phyloP scores from a whole-genome alignment of 31 red algal genomes.

The Odonthalia washingtoniensis region DNA sequence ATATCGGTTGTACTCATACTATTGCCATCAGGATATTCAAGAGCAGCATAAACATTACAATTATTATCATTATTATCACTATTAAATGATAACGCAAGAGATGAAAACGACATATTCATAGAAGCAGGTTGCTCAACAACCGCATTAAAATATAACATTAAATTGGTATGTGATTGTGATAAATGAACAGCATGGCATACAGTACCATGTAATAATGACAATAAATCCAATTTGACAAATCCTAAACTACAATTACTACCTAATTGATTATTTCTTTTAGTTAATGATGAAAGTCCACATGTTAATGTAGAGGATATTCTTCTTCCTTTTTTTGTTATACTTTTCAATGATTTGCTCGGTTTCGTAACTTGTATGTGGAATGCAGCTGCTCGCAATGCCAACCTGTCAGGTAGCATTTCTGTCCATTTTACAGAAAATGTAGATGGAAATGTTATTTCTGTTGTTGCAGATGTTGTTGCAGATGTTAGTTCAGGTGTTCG shows the following conservation, averaged over 20 bases:
- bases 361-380: constrained; percentile 8
- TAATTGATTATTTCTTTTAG: too few relatives aligned
- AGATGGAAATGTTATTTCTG: constrained; percentile 41
- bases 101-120: constrained; percentile 33
- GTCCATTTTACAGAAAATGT: constrained; percentile 44
- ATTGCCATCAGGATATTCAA: not conserved
- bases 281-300: too few relatives aligned
- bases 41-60: not conserved
- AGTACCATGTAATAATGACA: constrained; percentile 46
- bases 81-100: not conserved
- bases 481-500: not conserved
- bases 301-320: not conserved
- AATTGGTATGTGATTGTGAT: constrained; percentile 11
- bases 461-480: not conserved
- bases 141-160: constrained; percentile 42
- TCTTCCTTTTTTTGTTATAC: too few relatives aligned
- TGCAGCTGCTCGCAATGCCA: constrained; percentile 38
- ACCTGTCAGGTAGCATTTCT: constrained; percentile 47
- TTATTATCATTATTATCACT: not conserved
- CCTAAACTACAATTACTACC: not conserved
- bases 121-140: constrained; percentile 37
- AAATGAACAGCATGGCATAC: constrained; percentile 44
- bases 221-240: constrained; percentile 25
- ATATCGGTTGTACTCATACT: not conserved
- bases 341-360: not conserved